These are phyloP conservation scores for Physcia stellaris DNA, from an alignment of 495 filamentous ascomycete species.

Conservation along the genomic window DNA sequence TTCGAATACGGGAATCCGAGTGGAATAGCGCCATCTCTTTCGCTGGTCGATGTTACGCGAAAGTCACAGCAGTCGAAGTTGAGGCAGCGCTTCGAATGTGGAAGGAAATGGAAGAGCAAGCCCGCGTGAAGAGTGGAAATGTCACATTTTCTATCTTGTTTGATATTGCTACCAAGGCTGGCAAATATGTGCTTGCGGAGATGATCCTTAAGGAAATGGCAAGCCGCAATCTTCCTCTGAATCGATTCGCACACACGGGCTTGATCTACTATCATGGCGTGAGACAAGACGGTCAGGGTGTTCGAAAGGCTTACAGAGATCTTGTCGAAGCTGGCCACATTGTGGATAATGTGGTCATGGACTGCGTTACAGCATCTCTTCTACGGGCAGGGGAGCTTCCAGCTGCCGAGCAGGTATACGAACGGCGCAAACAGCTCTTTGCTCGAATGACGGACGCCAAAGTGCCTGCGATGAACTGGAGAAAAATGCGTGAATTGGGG, in stretches of 20 bases:
- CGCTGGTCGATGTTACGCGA: constrained; percentile 54
- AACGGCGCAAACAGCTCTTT: constrained; percentile 57
- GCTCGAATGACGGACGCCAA: constrained; percentile 22
- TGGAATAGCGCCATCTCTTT: constrained; percentile 80
- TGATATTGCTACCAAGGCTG: constrained; percentile 71
- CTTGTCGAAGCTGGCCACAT: constrained; percentile 73
- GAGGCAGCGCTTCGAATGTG: constrained; percentile 66
- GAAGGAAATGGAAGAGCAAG: constrained; percentile 74
- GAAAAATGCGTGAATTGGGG: constrained; percentile 34
- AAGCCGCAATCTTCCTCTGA: constrained; percentile 44
- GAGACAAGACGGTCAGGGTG: constrained; percentile 47
- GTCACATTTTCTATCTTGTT: constrained; percentile 89
- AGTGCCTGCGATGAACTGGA: constrained; percentile 40
- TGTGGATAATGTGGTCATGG: constrained; percentile 76
- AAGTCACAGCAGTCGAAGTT: constrained; percentile 47
- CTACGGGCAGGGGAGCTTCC: constrained; percentile 54
- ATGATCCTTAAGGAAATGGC: constrained; percentile 73
- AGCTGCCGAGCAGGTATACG: constrained; percentile 66
- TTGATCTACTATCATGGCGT: constrained; percentile 76
- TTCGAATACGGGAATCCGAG: constrained; percentile 49
- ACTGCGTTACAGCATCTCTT: constrained; percentile 68
- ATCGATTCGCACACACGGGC: constrained; percentile 62
- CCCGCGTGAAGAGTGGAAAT: constrained; percentile 44
- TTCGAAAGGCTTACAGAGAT: constrained; percentile 57
- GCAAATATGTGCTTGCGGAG: constrained; percentile 69